These are phyloP conservation scores for Rhododendron mucronatum DNA, from an alignment of 148 eudicot genomes.

Conservation along the genomic window DNA sequence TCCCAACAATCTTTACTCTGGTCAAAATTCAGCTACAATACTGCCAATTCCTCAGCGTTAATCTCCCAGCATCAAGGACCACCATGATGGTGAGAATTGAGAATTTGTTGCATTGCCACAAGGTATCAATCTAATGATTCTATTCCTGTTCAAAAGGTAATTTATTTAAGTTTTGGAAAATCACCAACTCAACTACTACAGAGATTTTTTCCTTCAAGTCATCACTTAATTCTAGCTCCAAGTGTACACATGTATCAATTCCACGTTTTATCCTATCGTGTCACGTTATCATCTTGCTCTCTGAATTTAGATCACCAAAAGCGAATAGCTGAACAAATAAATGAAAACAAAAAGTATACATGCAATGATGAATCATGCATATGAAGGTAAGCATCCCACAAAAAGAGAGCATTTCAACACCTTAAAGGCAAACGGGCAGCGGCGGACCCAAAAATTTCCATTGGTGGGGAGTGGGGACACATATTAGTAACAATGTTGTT, in stretches of 20 bases:
- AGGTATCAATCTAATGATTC: not conserved
- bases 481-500: too few species aligned
- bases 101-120: not conserved
- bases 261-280: not conserved
- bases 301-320: not conserved
- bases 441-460: too few species aligned
- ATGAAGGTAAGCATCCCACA: not conserved
- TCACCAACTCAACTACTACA: not conserved
- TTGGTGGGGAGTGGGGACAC: too few species aligned
- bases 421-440: too few species aligned
- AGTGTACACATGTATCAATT: not conserved
- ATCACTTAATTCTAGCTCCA: not conserved
- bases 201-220: not conserved
- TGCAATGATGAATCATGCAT: not conserved
- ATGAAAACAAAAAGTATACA: not conserved
- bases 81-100: not conserved
- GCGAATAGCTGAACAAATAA: not conserved
- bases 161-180: not conserved
- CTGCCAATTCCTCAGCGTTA: not conserved
- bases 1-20: not conserved
- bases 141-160: not conserved
- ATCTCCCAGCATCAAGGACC: not conserved
- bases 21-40: not conserved
- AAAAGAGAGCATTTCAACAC: not conserved
- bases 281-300: not conserved